Base-by-base conservation (phyloP, 139 green algal species). In the Haematococcus sp. region DNA sequence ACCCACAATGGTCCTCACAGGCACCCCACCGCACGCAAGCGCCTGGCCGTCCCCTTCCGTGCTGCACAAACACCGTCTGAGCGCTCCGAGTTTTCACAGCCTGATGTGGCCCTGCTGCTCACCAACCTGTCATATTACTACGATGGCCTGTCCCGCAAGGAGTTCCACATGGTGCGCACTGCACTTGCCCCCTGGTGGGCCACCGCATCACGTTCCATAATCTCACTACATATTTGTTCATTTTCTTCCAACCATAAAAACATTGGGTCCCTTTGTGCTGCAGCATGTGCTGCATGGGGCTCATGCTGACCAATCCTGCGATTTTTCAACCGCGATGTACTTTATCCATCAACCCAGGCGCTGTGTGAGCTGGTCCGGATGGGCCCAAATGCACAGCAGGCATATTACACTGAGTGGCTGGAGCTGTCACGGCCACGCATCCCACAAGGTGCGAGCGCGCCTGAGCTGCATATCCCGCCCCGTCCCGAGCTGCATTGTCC, bases 71-170 rank as follows among this genome's bases (percentile, higher is more conserved):
- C 44, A 0, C 87, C 84, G 22, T 77, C 80, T 19, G 79, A 85
- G 64, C 76, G 84, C 49, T 79, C 63, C 28, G 84, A 88, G 80
- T 90, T 75, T 56, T 72, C 81, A 0, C 87, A 89, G 55, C 87
- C 84, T 52, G 87, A 90, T 61, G 74, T 84, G 16, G 82, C 82
- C 4, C 46, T 90, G 31, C 22, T 79, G 46, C 76, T 88, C 9
- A 90, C 77, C 3, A 51, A 66, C 1, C 46, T 90, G 33, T 59
- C 65, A 20, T 91, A 91, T 70, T 88, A 84, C 66, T 22, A 68
- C 31, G 75, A 83, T 32, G 87, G 87, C 4, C 78, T 90, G 40
- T 72, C 40, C 4, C 31, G 44, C 33, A 2, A 65, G 23, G 28
- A 79, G 65, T 27, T 82, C 5, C 5, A 43, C 20, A 13, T 55